These are phyloP conservation scores for Trypanosoma brucei DNA, from an alignment of 208 protist species.

Conservation along the genomic window DNA sequence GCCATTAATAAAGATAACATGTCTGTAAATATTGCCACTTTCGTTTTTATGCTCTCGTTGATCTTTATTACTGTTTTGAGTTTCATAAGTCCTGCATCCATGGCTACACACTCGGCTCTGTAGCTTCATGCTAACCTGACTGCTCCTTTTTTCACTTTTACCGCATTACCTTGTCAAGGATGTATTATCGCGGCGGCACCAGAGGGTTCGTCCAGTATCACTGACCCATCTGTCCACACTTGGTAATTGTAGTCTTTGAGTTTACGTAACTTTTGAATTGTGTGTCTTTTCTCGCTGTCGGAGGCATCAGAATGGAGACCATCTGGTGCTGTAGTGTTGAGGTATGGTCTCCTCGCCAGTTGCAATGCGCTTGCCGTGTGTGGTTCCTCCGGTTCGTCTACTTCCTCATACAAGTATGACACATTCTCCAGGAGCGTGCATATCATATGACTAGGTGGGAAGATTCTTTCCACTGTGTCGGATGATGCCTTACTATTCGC, in stretches of 20 bases:
- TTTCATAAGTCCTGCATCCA: slow-evolving; percentile 7
- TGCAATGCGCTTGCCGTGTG: not conserved
- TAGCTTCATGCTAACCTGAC: slow-evolving; percentile 18
- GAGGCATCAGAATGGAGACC: not conserved
- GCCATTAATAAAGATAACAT: slow-evolving; percentile 1
- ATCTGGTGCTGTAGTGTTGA: not conserved
- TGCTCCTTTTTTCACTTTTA: not conserved
- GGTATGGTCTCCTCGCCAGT: not conserved
- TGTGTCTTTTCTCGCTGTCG: slow-evolving; percentile 1
- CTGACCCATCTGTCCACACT: slow-evolving; percentile 21
- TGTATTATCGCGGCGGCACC: slow-evolving; percentile 14
- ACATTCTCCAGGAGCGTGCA: not conserved
- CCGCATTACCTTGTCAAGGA: not conserved
- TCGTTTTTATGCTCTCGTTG: not conserved
- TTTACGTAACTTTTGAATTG: not conserved
- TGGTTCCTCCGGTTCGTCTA: not conserved
- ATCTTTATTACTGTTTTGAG: not conserved
- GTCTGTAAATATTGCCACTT: slow-evolving; percentile 2
- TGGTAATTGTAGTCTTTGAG: slow-evolving; percentile 6
- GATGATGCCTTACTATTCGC: too few relatives aligned
- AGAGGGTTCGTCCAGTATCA: slow-evolving; percentile 10
- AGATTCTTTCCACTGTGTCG: not conserved
- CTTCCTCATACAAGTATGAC: not conserved
- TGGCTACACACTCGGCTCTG: slow-evolving; percentile 17
- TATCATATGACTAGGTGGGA: not conserved